Conservation (phyloP, 179 eudicot genomes). For the Amaranthus tricolor region DNA sequence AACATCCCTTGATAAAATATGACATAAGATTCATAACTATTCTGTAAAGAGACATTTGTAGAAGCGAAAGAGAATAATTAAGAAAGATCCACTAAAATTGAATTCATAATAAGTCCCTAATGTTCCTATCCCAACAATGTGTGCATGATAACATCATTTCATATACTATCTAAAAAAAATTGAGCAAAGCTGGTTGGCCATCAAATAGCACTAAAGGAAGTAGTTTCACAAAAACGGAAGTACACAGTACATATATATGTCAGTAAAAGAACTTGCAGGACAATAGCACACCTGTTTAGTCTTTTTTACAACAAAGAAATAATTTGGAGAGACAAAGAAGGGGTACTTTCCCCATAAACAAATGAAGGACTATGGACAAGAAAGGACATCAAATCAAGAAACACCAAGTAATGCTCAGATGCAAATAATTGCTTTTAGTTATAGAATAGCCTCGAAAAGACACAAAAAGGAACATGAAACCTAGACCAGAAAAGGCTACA, state of each 20-base stretch:
- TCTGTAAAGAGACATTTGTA: background rate
- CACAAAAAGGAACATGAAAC: background rate
- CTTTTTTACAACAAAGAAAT: too few relatives aligned
- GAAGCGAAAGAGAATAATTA: background rate
- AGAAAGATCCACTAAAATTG: background rate
- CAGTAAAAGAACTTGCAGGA: too few relatives aligned
- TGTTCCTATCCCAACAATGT: background rate
- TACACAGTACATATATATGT: background rate
- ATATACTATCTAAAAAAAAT: background rate
- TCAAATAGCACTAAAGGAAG: background rate
- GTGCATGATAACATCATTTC: background rate
- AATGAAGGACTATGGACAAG: too few relatives aligned
- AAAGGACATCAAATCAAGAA: too few relatives aligned
- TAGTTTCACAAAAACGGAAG: too few relatives aligned
- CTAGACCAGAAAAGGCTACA: background rate
- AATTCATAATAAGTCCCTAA: background rate
- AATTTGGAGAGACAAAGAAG: too few relatives aligned
- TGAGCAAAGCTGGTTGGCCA: background rate
- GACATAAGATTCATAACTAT: background rate
- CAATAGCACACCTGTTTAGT: too few relatives aligned
- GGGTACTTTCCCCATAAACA: too few relatives aligned
- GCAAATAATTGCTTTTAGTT: too few relatives aligned
- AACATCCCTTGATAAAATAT: background rate
- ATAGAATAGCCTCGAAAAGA: too few relatives aligned
- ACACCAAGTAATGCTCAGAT: too few relatives aligned